Evolutionary conservation across 2,329 filamentous ascomycete genomes (phyloP).

Genomic region (Metarhizium sp.): DNA sequence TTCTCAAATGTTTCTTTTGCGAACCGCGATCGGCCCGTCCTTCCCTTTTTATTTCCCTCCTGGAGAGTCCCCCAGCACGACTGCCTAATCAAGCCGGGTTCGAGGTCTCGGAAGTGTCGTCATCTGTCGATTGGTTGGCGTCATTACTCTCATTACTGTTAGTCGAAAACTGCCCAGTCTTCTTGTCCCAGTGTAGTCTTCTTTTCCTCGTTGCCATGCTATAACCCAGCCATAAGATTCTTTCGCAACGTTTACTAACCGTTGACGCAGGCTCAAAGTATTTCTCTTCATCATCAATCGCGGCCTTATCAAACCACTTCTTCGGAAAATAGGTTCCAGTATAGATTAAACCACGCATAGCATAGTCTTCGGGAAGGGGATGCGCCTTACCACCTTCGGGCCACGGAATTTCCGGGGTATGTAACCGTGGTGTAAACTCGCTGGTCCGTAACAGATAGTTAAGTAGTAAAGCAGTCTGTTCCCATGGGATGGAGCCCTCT

Average conservation of each 20-base stretch:
- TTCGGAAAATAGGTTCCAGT: slow-evolving; percentile 47
- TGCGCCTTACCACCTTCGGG: slow-evolving; percentile 32
- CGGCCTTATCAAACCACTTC: slow-evolving; percentile 47
- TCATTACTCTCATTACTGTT: background rate
- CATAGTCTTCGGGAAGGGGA: slow-evolving; percentile 61
- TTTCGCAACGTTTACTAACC: slow-evolving; percentile 45
- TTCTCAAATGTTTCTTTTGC: no score
- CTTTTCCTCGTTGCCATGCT: slow-evolving; percentile 34
- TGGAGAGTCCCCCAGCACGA: no score
- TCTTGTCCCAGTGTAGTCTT: slow-evolving; percentile 34
- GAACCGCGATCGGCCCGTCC: no score
- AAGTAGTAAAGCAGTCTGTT: slow-evolving; percentile 26
- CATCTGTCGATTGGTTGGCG: background rate
- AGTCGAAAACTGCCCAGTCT: slow-evolving; percentile 24
- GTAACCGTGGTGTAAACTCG: slow-evolving; percentile 24
- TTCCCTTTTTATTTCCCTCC: no score
- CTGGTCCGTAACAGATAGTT: slow-evolving; percentile 24
- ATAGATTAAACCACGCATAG: slow-evolving; percentile 55
- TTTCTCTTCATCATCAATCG: slow-evolving; percentile 59
- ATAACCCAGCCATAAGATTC: slow-evolving; percentile 49
- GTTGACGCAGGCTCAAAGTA: slow-evolving; percentile 54
- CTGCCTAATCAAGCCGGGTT: no score
- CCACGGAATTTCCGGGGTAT: slow-evolving; percentile 35
- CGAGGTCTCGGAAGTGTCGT: no score
- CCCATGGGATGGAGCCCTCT: slow-evolving; percentile 42